Base-by-base conservation (phyloP, 176 grass and related monocot species). In the Echinochloa phyllopogon region DNA sequence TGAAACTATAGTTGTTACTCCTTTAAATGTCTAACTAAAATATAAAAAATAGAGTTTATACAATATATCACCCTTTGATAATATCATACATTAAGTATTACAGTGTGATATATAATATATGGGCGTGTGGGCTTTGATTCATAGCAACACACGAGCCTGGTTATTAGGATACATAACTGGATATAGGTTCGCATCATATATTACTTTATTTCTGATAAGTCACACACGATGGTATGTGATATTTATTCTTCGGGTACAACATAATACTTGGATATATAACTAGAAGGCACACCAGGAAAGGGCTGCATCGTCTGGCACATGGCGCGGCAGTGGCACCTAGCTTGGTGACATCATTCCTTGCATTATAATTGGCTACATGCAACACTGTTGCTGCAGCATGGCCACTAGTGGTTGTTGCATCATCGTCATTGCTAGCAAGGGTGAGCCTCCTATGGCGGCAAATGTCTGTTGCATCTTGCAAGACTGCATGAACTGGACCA, bases 181-280 rank as follows among this genome's bases (percentile, higher is more conserved):
- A 44, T 44, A 10, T 6, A 49, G 23, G 10, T 29, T 4, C 18
- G 16, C 29, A 75, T 3, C 4, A n/a, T n/a, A 38, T 39, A 38
- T 38, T 3, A 13, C 10, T 49, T 76, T 76, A 42, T 76, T 76
- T 41, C 38, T 24, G 11, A 6, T 76, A 37, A n/a, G n/a, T 44
- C 75, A 77, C 56, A 62, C n/a, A 62, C 56, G 56, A 77, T 77
- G 56, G 75, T 43, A 5, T 62, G 14, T 45, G 75, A 77, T 15
- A 12, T 9, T 74, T 74, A 53, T 44, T 62, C 23, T 18, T 45
- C 14, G 4, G 23, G 24, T 77, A 62, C 75, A 62, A 62, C 8
- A 57, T 5, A 5, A 27, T 0, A 61, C 12, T 33, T 9, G 8
- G 38, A 60, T 25, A 60, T 5, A 2, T 18, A 47, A 63, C 56